phyloP scores from a whole-genome alignment of 352 stramenopile genomes.

The Globisporangium recalcitrans region DNA sequence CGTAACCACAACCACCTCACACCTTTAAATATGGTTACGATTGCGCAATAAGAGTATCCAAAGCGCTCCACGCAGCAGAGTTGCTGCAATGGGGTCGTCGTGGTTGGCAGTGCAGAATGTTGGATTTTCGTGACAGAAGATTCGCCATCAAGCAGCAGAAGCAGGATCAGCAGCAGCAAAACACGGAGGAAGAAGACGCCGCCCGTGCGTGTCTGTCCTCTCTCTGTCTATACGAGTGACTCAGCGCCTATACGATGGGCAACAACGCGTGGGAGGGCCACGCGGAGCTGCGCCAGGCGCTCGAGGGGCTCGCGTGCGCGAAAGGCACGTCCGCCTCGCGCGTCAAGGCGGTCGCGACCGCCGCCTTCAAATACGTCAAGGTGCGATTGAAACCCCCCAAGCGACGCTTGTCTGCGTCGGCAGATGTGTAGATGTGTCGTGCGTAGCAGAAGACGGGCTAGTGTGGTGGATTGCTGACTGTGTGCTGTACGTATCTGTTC shows the following conservation, averaged over 20 bases:
- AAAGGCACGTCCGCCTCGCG: slow-evolving; percentile 81
- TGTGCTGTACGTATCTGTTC: slow-evolving; percentile 8
- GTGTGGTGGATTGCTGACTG: slow-evolving; percentile 13
- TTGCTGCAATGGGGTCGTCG: neutral
- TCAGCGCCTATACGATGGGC: neutral
- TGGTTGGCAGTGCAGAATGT: neutral
- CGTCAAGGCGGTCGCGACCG: slow-evolving; percentile 61
- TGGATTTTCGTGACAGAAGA: neutral
- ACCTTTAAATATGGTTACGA: neutral
- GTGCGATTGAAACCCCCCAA: slow-evolving; percentile 19
- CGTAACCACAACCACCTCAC: too few species aligned
- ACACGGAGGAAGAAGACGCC: too few species aligned
- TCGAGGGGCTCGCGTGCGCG: slow-evolving; percentile 58
- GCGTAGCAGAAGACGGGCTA: too few species aligned
- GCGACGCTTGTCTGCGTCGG: neutral
- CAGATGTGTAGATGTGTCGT: neutral
- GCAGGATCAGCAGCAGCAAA: too few species aligned
- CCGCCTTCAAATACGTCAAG: slow-evolving; percentile 71
- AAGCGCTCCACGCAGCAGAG: neutral
- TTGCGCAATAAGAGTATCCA: neutral
- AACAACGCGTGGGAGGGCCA: slow-evolving; percentile 53
- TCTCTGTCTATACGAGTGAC: neutral
- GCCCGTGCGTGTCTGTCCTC: neutral
- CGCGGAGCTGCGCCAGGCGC: slow-evolving; percentile 57
- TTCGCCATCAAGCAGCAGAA: neutral